Percentiles rank a stretch among this genome's conserved stretches.
These are phyloP conservation scores for Penicillium expansum DNA, from an alignment of 2,329 filamentous ascomycete genomes.

Conservation along the genomic window DNA sequence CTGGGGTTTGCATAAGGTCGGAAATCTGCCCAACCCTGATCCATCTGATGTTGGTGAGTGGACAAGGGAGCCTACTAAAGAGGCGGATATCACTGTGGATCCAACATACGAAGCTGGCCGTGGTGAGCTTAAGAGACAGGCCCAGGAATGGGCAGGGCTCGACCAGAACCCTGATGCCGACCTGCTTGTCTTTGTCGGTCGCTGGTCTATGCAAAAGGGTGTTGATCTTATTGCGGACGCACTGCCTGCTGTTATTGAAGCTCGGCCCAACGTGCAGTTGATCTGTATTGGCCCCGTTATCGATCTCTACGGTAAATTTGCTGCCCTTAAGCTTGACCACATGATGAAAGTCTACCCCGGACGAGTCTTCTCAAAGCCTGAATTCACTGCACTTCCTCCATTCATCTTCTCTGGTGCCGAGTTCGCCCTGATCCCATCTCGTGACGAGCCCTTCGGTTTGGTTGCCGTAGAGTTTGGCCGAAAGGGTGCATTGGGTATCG, in stretches of 20 bases:
- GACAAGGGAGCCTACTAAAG: constrained; percentile 53
- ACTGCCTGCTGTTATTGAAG: constrained; percentile 61
- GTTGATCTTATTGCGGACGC: constrained; percentile 67
- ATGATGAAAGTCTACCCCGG: constrained; percentile 66
- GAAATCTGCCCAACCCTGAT: constrained; percentile 64
- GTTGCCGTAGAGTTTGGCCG: constrained; percentile 68
- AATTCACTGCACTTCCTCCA: constrained; percentile 64
- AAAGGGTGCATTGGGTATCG: constrained; percentile 66
- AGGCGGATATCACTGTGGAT: constrained; percentile 53
- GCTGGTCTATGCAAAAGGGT: constrained; percentile 68
- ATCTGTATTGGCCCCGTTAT: constrained; percentile 66
- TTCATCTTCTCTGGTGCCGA: constrained; percentile 67
- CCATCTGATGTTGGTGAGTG: constrained; percentile 62
- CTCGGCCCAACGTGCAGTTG: constrained; percentile 59
- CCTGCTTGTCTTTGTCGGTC: constrained; percentile 65
- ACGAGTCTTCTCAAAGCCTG: constrained; percentile 64
- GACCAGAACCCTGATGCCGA: constrained; percentile 62
- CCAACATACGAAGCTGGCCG: constrained; percentile 54
- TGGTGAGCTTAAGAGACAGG: constrained; percentile 56
- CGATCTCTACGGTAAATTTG: constrained; percentile 66
- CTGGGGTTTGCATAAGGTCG: constrained; percentile 63
- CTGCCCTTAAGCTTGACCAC: constrained; percentile 61
- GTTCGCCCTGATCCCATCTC: constrained; percentile 65
- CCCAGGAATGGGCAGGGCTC: constrained; percentile 66
- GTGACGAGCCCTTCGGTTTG: constrained; percentile 67